These are phyloP conservation scores for Rhizoctonia solani DNA, from an alignment of 1,284 basidiomycete species.

Conservation along the genomic window DNA sequence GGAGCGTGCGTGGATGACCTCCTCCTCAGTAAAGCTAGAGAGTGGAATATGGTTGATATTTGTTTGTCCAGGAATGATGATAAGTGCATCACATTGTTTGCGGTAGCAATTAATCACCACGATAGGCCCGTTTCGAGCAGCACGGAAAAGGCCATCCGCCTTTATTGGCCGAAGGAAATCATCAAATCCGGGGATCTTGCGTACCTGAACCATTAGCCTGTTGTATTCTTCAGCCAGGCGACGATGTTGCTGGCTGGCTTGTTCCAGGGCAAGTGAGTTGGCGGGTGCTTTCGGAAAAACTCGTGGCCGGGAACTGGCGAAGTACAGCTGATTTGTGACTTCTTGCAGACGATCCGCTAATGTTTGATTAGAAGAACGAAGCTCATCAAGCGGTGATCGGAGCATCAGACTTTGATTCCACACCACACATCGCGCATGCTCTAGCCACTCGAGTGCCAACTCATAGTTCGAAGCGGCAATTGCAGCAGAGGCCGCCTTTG, in stretches of 20 bases:
- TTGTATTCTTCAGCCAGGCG: constrained; percentile 38
- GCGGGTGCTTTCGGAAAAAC: not conserved
- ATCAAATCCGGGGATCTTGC: constrained; percentile 15
- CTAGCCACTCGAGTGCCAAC: constrained; percentile 42
- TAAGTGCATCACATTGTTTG: constrained; percentile 34
- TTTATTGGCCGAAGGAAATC: constrained; percentile 16
- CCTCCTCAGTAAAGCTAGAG: not conserved
- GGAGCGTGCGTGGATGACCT: not conserved
- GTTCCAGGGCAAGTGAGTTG: not conserved
- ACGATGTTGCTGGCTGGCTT: constrained; percentile 29
- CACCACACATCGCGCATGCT: constrained; percentile 43
- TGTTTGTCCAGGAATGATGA: not conserved
- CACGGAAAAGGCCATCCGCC: not conserved
- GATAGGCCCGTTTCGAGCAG: constrained; percentile 28
- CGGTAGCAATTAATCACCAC: constrained; percentile 34
- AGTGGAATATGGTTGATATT: not conserved
- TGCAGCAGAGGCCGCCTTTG: constrained; percentile 3
- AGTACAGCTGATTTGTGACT: constrained; percentile 34
- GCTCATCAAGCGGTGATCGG: constrained; percentile 44
- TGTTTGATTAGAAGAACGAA: constrained; percentile 28
- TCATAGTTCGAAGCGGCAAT: constrained; percentile 8
- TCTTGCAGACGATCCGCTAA: not conserved
- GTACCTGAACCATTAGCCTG: constrained; percentile 32
- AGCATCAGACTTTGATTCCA: constrained; percentile 46
- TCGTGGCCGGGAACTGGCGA: constrained; percentile 35